Evolutionary conservation across 805 yeast genomes (phyloP).

Genomic region (Metschnikowia proteae): DNA sequence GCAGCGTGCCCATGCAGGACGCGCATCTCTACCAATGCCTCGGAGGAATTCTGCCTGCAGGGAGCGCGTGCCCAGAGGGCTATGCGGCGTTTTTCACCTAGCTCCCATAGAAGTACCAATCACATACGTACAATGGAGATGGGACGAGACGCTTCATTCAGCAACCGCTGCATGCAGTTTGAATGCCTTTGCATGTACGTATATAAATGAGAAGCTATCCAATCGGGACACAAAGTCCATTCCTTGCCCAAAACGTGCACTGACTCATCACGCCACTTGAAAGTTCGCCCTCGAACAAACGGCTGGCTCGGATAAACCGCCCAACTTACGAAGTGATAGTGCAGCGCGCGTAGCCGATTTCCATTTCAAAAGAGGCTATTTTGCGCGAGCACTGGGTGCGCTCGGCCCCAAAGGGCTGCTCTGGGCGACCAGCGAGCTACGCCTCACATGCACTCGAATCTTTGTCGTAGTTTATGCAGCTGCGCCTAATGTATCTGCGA

Average conservation of each 20-base stretch:
- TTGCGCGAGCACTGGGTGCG: background rate
- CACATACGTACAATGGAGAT: background rate
- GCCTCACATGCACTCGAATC: background rate
- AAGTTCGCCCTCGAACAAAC: background rate
- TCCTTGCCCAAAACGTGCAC: background rate
- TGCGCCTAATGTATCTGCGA: background rate
- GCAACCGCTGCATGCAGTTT: background rate
- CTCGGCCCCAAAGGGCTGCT: background rate
- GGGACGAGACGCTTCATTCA: background rate
- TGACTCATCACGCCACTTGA: background rate
- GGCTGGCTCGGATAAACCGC: background rate
- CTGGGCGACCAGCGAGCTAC: background rate
- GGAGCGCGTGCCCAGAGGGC: background rate
- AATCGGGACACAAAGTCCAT: too few relatives aligned
- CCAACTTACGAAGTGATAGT: background rate
- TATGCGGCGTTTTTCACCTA: constrained; percentile 1
- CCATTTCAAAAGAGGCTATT: background rate
- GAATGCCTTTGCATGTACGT: background rate
- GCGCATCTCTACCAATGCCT: background rate
- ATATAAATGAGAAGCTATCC: too few relatives aligned
- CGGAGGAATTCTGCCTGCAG: background rate
- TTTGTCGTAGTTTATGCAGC: background rate
- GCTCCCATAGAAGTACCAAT: background rate
- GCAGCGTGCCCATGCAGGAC: background rate
- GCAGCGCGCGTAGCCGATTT: background rate